Conservation (phyloP, 495 filamentous ascomycete genomes). For the Penicilliopsis zonata region DNA sequence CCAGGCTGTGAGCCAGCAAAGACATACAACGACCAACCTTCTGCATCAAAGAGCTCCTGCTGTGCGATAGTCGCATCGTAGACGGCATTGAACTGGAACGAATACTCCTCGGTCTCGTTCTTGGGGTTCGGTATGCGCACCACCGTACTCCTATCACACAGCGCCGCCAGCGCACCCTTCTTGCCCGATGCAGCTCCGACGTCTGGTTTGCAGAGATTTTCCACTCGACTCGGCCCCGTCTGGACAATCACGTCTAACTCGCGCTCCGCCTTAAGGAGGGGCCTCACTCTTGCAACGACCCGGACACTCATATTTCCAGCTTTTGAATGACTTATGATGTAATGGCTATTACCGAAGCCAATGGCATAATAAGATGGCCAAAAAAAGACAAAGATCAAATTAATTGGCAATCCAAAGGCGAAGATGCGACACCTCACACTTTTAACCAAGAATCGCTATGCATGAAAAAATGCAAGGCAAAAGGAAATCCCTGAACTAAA, state of each 20-base stretch:
- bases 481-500: too few relatives aligned
- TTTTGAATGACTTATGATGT: slow-evolving; percentile 1
- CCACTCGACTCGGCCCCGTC: slow-evolving; percentile 22
- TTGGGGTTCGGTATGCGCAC: slow-evolving; percentile 92
- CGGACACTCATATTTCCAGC: slow-evolving; percentile 46
- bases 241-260: slow-evolving; percentile 77
- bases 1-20: too few relatives aligned
- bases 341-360: not conserved
- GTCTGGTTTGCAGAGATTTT: slow-evolving; percentile 2
- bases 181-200: slow-evolving; percentile 5
- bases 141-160: slow-evolving; percentile 47
- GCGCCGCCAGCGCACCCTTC: slow-evolving; percentile 23
- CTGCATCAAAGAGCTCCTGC: slow-evolving; percentile 74
- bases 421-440: too few relatives aligned
- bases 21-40: slow-evolving; percentile 62
- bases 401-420: too few relatives aligned
- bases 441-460: too few relatives aligned
- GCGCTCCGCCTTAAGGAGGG: slow-evolving; percentile 69
- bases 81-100: slow-evolving; percentile 90
- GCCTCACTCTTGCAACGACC: slow-evolving; percentile 82
- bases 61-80: slow-evolving; percentile 72
- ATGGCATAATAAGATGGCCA: too few relatives aligned
- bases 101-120: slow-evolving; percentile 81
- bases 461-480: too few relatives aligned
- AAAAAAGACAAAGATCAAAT: too few relatives aligned